Conservation (phyloP, 306 rosid species). For the Acmispon strigosus region DNA sequence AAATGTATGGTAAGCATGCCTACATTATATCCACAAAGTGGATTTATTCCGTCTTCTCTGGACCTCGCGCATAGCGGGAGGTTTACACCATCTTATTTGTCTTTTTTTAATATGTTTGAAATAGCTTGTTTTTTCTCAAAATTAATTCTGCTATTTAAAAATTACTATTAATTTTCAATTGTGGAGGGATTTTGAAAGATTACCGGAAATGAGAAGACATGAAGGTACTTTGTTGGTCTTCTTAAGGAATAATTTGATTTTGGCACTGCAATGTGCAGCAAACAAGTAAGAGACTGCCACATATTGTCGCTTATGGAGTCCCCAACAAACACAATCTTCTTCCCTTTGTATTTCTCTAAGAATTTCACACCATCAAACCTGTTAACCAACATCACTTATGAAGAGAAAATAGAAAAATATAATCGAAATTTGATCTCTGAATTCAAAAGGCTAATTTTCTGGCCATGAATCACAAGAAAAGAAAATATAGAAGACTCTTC, state of each 20-base stretch:
- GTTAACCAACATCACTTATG: background rate
- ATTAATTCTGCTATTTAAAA: too few species aligned
- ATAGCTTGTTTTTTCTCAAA: too few species aligned
- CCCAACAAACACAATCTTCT: conserved; percentile 68
- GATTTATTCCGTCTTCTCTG: too few species aligned
- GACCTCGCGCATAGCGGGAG: too few species aligned
- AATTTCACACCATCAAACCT: conserved; percentile 59
- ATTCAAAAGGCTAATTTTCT: background rate
- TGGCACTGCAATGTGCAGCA: conserved; percentile 56
- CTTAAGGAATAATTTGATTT: conserved; percentile 29
- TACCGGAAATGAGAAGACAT: conserved; percentile 43
- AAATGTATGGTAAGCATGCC: too few species aligned
- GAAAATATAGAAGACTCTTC: background rate
- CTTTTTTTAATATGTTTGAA: too few species aligned
- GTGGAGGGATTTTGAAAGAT: too few species aligned
- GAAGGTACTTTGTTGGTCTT: conserved; percentile 15
- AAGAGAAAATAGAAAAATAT: background rate
- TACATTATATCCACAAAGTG: too few species aligned
- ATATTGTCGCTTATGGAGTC: conserved; percentile 72
- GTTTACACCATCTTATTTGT: too few species aligned
- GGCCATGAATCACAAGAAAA: background rate
- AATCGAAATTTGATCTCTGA: background rate
- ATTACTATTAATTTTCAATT: too few species aligned
- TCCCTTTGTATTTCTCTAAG: conserved; percentile 53
- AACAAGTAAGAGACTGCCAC: conserved; percentile 75